A percentile compares a stretch with the other conserved stretches of the same genome.
These are phyloP conservation scores for Cucumis sativus DNA, from an alignment of 306 rosid species.

Conservation along the genomic window Cucumber_9930_V3 NC_026658.2:375001-375500, in stretches of 20 bases:
- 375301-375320: constrained; percentile 87
- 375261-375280: constrained; percentile 43
- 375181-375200: constrained; percentile 82
- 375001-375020: constrained; percentile 79
- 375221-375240: constrained; percentile 67
- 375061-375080: constrained; percentile 85
- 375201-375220: constrained; percentile 73
- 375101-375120: constrained; percentile 77
- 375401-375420: constrained; percentile 59
- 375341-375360: constrained; percentile 93
- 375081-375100: constrained; percentile 72
- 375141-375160: constrained; percentile 80
- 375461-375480: constrained; percentile 99
- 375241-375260: constrained; percentile 77
- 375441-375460: constrained; percentile 91
- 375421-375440: constrained; percentile 55
- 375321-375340: constrained; percentile 80
- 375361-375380: constrained; percentile 86
- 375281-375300: constrained; percentile 71
- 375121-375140: constrained; percentile 72
- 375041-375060: constrained; percentile 96
- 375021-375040: constrained; percentile 86
- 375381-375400: constrained; percentile 83
- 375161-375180: constrained; percentile 85
- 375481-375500: constrained; percentile 89